Evolutionary conservation across 2,329 filamentous ascomycete genomes (phyloP).

Genomic region (Fusarium buharicum): DNA sequence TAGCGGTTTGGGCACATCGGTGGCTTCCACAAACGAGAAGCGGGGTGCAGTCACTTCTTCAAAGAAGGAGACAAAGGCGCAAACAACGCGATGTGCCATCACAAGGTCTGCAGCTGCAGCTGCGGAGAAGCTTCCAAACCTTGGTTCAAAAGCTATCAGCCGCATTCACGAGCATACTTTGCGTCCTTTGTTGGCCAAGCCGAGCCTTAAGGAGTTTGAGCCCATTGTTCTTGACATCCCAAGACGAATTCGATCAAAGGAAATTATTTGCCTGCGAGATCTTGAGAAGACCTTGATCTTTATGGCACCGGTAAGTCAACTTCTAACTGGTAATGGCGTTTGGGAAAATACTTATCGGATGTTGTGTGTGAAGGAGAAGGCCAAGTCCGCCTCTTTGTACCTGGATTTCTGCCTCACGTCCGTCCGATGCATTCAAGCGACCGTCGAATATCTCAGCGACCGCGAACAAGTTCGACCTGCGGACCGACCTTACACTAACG

Average conservation of each 20-base stretch:
- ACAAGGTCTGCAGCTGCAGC: constrained; percentile 67
- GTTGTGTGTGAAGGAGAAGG: constrained; percentile 79
- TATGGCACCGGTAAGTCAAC: constrained; percentile 89
- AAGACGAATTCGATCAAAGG: constrained; percentile 80
- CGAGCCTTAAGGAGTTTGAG: constrained; percentile 81
- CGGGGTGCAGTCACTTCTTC: constrained; percentile 54
- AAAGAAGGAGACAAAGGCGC: constrained; percentile 54
- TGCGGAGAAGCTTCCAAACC: constrained; percentile 63
- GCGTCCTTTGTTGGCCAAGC: constrained; percentile 78
- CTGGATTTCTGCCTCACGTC: constrained; percentile 90
- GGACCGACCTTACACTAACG: constrained; percentile 93
- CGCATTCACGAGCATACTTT: constrained; percentile 85
- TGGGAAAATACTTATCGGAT: constrained; percentile 75
- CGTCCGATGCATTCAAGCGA: constrained; percentile 89
- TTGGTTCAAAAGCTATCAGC: constrained; percentile 76
- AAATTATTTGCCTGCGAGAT: constrained; percentile 91
- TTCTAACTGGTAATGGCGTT: constrained; percentile 64
- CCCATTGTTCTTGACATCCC: constrained; percentile 82
- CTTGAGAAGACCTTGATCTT: constrained; percentile 93
- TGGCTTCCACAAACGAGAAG: constrained; percentile 70
- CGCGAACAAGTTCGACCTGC: constrained; percentile 84
- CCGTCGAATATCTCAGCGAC: constrained; percentile 85
- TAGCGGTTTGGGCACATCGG: constrained; percentile 87
- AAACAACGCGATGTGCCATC: constrained; percentile 61
- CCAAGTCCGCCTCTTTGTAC: constrained; percentile 77